Evolutionary conservation across 805 yeast genomes (phyloP), one percentile per base, ranked within the genome.

Genomic region (Yarrowia divulgata): DNA sequence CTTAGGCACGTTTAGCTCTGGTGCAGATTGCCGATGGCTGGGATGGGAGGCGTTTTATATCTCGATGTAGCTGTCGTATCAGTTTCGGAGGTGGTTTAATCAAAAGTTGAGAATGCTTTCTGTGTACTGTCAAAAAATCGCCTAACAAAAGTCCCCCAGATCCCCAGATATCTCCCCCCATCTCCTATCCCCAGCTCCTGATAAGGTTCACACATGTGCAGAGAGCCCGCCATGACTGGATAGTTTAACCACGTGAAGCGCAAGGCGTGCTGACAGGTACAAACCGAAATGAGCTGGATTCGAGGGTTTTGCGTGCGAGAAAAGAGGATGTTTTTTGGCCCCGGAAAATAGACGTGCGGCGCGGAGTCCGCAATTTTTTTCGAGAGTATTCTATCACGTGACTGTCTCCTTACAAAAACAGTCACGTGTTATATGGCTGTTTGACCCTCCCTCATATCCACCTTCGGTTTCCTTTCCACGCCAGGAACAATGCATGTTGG

Each of bases 151-250:
- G 35, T 48, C 18, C 4, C 16, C 35, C 16, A 14, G 12, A 32
- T 49, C 13, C 8, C 23, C 8, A n/a, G 8, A 9, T 12, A 34
- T n/a, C 5, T 10, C 2, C 12, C n/a, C n/a, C 58, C 32, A 40
- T 13, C 19, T 39, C 7, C 5, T 14, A 14, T 9, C 7, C 12
- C 55, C 8, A 4, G 29, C 57, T 6, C 5, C 57, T 57, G 63
- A 57, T 57, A 57, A 42, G 12, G 63, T 57, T 57, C 37, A 57
- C 63, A 57, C 63, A 57, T 57, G 63, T 57, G 63, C 63, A 57
- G 63, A 57, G 63, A 29, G 45, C 48, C 48, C 48, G 37, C 63
- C 63, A 57, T 57, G 63, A 57, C 13, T 57, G 63, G 63, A 57
- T 57, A 40, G 48, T 35, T 37, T 40, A 57, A 40, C 63, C 63